Evolutionary conservation across 1,139 yeast species (phyloP), one percentile per base, ranked within the genome.

Genomic region (Kurtzmaniella quercitrusa): DNA sequence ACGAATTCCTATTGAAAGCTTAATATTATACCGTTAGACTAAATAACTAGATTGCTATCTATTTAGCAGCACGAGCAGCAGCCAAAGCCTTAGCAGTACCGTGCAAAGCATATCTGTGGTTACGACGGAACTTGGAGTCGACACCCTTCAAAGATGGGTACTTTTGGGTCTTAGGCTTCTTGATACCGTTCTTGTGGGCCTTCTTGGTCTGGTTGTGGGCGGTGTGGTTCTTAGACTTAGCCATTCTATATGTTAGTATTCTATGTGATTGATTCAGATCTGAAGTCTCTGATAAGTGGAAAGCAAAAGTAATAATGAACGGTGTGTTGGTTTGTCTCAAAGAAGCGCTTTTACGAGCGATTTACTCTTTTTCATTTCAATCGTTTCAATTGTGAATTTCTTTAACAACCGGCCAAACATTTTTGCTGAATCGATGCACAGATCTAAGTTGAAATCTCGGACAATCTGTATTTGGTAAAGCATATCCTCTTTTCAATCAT

Each of bases 121-220:
- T 93, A 82, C 98, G 88, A 73, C 83, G 84, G 95, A 93, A 93
- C 86, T 93, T 93, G 71, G 98, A 84, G 76, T 93, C 98, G 74
- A 91, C 97, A 81, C 96, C 96, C 80, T 88, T 91, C 76, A 88
- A 82, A 57, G 98, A 89, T 62, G 97, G 96, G 84, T 91, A 88
- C 82, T 88, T 91, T 95, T 82, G 76, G 70, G 96, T 85, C 83
- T 80, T 86, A 66, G 97, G 96, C 91, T 91, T 93, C 88, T 91
- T 93, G 81, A 93, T 93, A 80, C 98, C 98, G 88, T 93, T 93
- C 75, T 84, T 91, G 96, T 93, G 98, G 68, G 98, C 98, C 95
- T 93, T 93, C 74, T 78, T 86, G 89, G 87, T 88, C 78, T 93
- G 98, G 95, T 93, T 93, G 81, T 93, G 98, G 80, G 91, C 91